phyloP scores from a whole-genome alignment of 1,139 yeast genomes.

The Lizanozyma gosingica region DNA sequence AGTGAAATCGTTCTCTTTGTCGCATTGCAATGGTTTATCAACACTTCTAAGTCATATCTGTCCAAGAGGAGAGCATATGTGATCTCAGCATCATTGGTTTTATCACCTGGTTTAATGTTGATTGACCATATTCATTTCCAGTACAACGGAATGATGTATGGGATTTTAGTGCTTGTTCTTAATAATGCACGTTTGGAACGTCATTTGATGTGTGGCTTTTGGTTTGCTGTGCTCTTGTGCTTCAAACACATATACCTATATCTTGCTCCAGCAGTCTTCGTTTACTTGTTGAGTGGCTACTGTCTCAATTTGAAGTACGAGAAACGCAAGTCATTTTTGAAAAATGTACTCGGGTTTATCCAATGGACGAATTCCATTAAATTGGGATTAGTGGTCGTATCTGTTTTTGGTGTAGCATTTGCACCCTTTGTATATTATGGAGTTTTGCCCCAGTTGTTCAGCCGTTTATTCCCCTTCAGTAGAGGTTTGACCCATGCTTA shows the following conservation, averaged over 20 bases:
- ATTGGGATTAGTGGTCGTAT: slow-evolving; percentile 57
- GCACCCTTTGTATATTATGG: slow-evolving; percentile 66
- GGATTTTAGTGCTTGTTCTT: slow-evolving; percentile 65
- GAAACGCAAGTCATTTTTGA: slow-evolving; percentile 14
- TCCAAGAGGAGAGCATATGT: slow-evolving; percentile 49
- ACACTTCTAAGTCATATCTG: slow-evolving; percentile 28
- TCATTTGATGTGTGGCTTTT: slow-evolving; percentile 56
- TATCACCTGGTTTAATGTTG: slow-evolving; percentile 82
- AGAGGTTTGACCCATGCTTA: slow-evolving; percentile 96
- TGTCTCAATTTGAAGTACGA: slow-evolving; percentile 41
- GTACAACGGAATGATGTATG: slow-evolving; percentile 89
- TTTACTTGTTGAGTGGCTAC: slow-evolving; percentile 65
- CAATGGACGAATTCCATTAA: slow-evolving; percentile 53
- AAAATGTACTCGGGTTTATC: slow-evolving; percentile 27
- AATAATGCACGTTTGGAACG: slow-evolving; percentile 56
- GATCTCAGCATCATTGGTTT: slow-evolving; percentile 70
- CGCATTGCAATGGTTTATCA: slow-evolving; percentile 64
- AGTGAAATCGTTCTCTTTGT: slow-evolving; percentile 67
- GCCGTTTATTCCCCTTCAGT: slow-evolving; percentile 82
- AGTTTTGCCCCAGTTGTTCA: slow-evolving; percentile 56
- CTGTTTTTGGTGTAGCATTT: slow-evolving; percentile 62
- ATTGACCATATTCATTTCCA: slow-evolving; percentile 94
- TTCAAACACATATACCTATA: slow-evolving; percentile 92
- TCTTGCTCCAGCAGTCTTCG: slow-evolving; percentile 90
- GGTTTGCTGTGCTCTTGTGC: slow-evolving; percentile 73